Evolutionary conservation across 345 rosid genomes (phyloP), one percentile per base, ranked within the genome.

Genomic region (Geranium brycei): DNA sequence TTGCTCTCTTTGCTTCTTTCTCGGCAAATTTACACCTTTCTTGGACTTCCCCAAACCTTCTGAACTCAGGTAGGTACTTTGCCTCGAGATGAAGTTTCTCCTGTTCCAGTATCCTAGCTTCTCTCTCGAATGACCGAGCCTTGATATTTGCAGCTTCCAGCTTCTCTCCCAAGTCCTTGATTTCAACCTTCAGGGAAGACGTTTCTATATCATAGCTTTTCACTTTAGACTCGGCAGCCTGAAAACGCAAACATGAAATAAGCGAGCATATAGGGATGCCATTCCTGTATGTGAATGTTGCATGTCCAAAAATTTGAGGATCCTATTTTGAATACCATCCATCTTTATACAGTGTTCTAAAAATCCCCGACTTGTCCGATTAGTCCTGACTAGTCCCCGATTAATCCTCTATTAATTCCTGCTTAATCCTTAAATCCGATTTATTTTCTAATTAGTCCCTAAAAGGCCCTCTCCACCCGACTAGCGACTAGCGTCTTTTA

Each of bases 161-260:
- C 79, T 72, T 91, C 70, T 84, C 89, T 68, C 56, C 64, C 76
- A 87, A 72, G 58, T 72, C 85, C 68, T 78, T 87, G 57, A 84
- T 76, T 63, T 87, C 85, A 59, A 65, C 62, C 73, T 82, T 91
- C 64, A 84, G 67, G 16, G 85, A 82, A 60, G 84, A 76, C 64
- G 80, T 79, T 73, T 91, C 97, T 58, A 77, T 60, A 63, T 84
- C 92, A 76, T 80, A 95, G 78, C 84, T 91, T 79, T 62, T 73
- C 47, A 95, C 71, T 70, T 87, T 90, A 60, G 95, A 91, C 73
- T 91, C 86, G 28, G 99, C 96, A 66, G 91, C 92, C 97, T 95
- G 85, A 76, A 82, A 71, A 73, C 67, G 35, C 4, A 66, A 57
- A 31, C 51, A 58, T 28, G 14, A 2, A 47, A 7, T 47, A 47